Evolutionary conservation across 1,284 basidiomycete genomes (phyloP).

Genomic region (Leccinum subrobustum): DNA sequence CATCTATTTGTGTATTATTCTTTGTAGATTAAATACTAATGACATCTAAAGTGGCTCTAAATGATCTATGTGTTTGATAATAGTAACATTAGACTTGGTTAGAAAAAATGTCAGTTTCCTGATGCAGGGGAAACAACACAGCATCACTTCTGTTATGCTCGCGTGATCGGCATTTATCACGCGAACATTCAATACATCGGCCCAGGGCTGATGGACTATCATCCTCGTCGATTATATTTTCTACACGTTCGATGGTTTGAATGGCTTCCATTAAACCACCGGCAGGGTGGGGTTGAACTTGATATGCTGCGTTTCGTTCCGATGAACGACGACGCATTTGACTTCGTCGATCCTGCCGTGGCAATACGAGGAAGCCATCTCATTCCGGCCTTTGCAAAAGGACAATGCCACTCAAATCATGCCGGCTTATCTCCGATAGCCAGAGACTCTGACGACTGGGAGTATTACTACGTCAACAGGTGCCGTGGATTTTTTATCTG

Average conservation of each 20-base stretch:
- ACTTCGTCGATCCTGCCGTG: conserved; percentile 14
- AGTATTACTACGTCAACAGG: conserved; percentile 1
- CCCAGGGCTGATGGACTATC: conserved; percentile 1
- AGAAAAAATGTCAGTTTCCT: no score
- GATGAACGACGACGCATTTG: conserved; percentile 4
- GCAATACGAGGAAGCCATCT: conserved; percentile 13
- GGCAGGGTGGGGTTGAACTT: not conserved
- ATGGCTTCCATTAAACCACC: not conserved
- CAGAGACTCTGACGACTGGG: not conserved
- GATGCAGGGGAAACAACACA: not conserved
- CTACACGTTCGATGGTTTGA: conserved; percentile 4
- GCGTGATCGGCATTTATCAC: conserved; percentile 12
- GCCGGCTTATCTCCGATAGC: not conserved
- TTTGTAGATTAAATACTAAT: no score
- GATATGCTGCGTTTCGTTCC: not conserved
- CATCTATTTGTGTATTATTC: no score
- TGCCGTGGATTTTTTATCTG: not conserved
- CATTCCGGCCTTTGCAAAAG: conserved; percentile 13
- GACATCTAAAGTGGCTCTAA: no score
- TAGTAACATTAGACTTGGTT: no score
- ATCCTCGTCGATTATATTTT: not conserved
- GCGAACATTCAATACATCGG: conserved; percentile 3
- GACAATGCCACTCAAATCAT: not conserved
- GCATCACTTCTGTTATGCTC: conserved; percentile 1
- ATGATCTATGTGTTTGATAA: no score